Percentiles rank a stretch among this genome's conserved stretches.
Conservation (phyloP, 257 asterid species). For the Gardenia jasminoides region DNA sequence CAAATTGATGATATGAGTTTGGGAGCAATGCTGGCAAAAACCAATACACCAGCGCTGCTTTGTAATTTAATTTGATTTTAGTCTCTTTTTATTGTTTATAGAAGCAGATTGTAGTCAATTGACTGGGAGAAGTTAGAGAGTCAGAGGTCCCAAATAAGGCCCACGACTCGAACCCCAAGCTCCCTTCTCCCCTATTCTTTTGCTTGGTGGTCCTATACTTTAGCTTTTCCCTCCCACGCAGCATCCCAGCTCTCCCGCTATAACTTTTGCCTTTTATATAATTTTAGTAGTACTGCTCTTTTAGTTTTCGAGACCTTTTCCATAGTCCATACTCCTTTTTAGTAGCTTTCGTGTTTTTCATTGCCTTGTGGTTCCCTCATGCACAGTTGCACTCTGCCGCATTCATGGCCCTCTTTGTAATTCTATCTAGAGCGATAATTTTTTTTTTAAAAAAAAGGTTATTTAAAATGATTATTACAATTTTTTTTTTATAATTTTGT, state of each 20-base stretch:
- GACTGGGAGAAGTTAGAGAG: not conserved
- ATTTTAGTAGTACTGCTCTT: not conserved
- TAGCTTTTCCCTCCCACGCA: not conserved
- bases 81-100: not conserved
- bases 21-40: slow-evolving; percentile 3
- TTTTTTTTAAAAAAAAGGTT: too few species aligned
- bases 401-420: not conserved
- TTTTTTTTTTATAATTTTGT: too few species aligned
- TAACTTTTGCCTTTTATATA: not conserved
- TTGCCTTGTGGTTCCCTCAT: slow-evolving; percentile 9
- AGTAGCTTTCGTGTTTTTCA: not conserved
- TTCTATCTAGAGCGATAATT: not conserved
- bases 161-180: not conserved
- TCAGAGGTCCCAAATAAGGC: not conserved
- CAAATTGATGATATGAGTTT: slow-evolving; percentile 5
- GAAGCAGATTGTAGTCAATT: not conserved
- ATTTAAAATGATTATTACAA: too few species aligned
- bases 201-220: slow-evolving; percentile 11
- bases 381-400: not conserved
- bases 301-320: not conserved
- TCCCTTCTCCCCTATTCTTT: not conserved
- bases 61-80: not conserved
- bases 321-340: not conserved
- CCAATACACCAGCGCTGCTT: not conserved
- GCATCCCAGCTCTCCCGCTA: slow-evolving; percentile 1